These are phyloP conservation scores for Choiromyces venosus DNA, from an alignment of 495 filamentous ascomycete species.

Conservation along the genomic window DNA sequence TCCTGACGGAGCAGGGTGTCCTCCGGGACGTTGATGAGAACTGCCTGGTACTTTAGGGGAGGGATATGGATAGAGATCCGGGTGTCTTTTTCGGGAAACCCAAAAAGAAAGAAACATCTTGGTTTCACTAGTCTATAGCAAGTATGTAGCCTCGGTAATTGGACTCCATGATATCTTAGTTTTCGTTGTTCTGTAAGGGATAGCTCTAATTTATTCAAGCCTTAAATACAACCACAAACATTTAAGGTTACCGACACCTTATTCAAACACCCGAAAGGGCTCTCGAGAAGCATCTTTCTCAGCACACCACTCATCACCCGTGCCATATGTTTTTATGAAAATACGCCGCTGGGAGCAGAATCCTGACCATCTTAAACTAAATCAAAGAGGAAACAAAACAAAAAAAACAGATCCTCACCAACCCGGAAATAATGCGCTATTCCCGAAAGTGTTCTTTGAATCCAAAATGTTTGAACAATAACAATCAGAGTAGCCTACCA, in stretches of 20 bases:
- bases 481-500: not conserved
- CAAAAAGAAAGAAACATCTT: not conserved
- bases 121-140: not conserved
- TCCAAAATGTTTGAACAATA: not conserved
- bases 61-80: not conserved
- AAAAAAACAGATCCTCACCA: not conserved
- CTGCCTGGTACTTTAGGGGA: not conserved
- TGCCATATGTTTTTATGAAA: not conserved
- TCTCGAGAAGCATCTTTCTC: not conserved
- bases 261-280: not conserved
- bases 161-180: not conserved
- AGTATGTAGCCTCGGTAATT: not conserved
- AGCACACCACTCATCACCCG: not conserved
- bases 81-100: not conserved
- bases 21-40: not conserved
- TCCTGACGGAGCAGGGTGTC: not conserved
- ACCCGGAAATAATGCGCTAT: not conserved
- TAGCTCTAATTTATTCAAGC: not conserved
- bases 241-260: not conserved
- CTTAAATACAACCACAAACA: not conserved
- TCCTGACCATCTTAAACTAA: not conserved
- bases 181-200: not conserved
- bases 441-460: not conserved
- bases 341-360: not conserved
- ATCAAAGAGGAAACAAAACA: not conserved